phyloP scores from a whole-genome alignment of 495 filamentous ascomycete species.

The Daldinia bambusicola region DNA sequence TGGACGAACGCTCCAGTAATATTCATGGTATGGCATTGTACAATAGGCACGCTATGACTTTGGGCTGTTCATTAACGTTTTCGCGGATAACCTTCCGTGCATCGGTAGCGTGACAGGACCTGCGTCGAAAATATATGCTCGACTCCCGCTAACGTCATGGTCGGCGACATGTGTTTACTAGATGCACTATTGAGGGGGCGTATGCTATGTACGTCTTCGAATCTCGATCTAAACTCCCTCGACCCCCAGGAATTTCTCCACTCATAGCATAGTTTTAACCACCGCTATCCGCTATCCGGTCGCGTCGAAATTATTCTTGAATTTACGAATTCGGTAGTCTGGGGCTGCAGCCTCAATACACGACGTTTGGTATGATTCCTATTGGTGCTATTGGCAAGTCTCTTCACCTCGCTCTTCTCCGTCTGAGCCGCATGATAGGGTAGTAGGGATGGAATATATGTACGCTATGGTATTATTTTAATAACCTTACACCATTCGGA shows the following conservation, averaged over 20 bases:
- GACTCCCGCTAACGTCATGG: background rate
- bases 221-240: conserved; percentile 8
- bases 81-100: conserved; percentile 4
- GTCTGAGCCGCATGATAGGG: conserved; percentile 28
- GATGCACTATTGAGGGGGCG: background rate
- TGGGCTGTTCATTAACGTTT: background rate
- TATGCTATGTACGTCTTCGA: background rate
- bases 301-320: background rate
- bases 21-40: background rate
- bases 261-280: background rate
- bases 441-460: background rate
- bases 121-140: background rate
- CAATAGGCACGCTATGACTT: conserved; percentile 3
- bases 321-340: background rate
- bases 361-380: background rate
- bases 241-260: conserved; percentile 3
- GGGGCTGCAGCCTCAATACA: background rate
- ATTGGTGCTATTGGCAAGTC: background rate
- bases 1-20: conserved; percentile 3
- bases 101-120: background rate
- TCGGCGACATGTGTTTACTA: background rate
- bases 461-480: background rate
- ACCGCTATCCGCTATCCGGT: background rate
- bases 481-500: conserved; percentile 8
- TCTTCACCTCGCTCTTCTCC: background rate